Evolutionary conservation across 2,329 filamentous ascomycete species (phyloP), one percentile per base, ranked within the genome.

Genomic region (Lecanosticta acicola): DNA sequence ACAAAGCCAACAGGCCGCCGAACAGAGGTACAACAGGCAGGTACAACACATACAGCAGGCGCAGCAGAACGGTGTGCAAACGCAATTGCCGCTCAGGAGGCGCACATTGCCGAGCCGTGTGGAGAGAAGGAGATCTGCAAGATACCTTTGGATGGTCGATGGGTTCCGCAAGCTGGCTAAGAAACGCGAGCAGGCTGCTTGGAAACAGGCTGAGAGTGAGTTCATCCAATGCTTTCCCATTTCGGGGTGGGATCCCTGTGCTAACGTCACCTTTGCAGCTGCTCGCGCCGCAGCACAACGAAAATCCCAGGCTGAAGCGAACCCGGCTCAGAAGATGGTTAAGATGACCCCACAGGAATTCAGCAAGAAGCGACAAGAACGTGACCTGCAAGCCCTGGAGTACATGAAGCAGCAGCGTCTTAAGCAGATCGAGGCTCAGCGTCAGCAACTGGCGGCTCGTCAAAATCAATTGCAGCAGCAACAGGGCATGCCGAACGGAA

Each of bases 101-200:
- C 79, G 84, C 20, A 94, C 87, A 0, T 81, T 84, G 0, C 90
- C 91, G 2, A 71, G 93, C 24, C 79, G 87, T 41, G 91, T 98
- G 4, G 91, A 97, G 61, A 81, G 90, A 51, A 81, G 90, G 45
- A 83, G 87, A 54, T 87, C 88, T 53, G 86, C 89, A 52, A 87
- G 89, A 61, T 87, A 96, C 61, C 73, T 97, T 46, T 86, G 85
- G 37, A 76, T 97, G 59, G 83, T 98, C 56, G 91, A 97, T 67
- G 87, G 87, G 2, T 96, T 97, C 87, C 81, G 90, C 34, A 98
- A 97, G 65, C 68, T 95, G 39, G 90, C 90, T 1, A 94, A 95
- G 74, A 97, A 96, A 69, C 81, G 91, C 19, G 93, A 98, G 68
- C 85, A 85, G 9, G 77, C 80, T 19, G 72, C 81, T 20, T 88